Evolutionary conservation across 2,329 filamentous ascomycete genomes (phyloP).

Genomic region (Dryadomyces quercus-mongolicae): DNA sequence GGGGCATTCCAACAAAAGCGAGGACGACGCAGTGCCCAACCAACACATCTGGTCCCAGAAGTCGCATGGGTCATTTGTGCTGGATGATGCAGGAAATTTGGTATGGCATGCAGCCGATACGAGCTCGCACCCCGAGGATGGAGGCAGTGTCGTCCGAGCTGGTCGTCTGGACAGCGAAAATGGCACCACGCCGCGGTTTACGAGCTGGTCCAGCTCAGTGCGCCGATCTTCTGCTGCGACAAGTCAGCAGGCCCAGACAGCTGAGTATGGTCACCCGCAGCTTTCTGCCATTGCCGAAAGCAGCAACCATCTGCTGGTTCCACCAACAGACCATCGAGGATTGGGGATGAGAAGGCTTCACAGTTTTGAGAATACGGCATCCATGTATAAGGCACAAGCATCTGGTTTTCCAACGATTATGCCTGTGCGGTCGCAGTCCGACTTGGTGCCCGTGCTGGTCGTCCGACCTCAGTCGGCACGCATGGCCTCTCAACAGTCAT

Average conservation of each 20-base stretch:
- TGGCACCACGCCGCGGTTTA: conserved; percentile 11
- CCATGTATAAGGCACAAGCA: not conserved
- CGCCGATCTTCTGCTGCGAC: conserved; percentile 2
- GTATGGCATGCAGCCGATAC: conserved; percentile 6
- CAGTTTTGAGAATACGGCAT: not conserved
- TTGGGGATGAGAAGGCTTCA: not conserved
- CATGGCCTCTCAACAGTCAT: not conserved
- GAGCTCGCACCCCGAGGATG: conserved; percentile 1
- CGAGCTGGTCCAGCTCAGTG: conserved; percentile 11
- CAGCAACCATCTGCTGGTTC: not conserved
- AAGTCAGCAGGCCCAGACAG: conserved; percentile 1
- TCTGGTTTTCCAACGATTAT: not conserved
- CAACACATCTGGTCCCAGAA: conserved; percentile 40
- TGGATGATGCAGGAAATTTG: not conserved
- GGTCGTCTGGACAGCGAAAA: not conserved
- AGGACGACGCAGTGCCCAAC: conserved; percentile 17
- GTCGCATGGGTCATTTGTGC: conserved; percentile 11
- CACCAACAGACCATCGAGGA: not conserved
- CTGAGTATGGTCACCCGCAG: not conserved
- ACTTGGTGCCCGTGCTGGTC: not conserved
- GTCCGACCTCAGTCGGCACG: not conserved
- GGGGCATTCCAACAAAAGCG: conserved; percentile 10
- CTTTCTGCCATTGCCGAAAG: conserved; percentile 5
- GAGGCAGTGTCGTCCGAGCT: not conserved
- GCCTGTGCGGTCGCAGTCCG: not conserved